phyloP scores from a whole-genome alignment of 352 stramenopile genomes.

The Globisporangium barbulae region DNA sequence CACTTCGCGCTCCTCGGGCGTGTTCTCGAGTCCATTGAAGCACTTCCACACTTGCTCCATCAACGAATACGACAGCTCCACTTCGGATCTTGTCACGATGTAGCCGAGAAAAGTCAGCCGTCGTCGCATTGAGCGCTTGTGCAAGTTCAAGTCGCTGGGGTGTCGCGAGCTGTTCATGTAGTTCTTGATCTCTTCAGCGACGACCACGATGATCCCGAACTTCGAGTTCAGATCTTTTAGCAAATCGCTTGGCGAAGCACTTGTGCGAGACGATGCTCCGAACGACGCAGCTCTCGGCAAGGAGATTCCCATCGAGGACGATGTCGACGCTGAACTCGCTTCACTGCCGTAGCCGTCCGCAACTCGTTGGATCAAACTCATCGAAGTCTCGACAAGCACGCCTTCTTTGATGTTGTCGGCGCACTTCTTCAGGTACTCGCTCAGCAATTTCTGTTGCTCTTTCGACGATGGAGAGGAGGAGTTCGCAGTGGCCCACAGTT shows the following conservation, averaged over 20 bases:
- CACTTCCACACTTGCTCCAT: conserved; percentile 59
- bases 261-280: conserved; percentile 23
- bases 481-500: conserved; percentile 45
- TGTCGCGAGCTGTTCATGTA: conserved; percentile 26
- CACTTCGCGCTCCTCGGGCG: conserved; percentile 34
- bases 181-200: conserved; percentile 53
- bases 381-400: conserved; percentile 61
- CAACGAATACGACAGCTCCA: conserved; percentile 63
- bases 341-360: conserved; percentile 46
- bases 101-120: conserved; percentile 75
- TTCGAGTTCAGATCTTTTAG: conserved; percentile 66
- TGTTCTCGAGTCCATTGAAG: conserved; percentile 37
- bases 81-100: conserved; percentile 66
- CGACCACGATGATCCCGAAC: conserved; percentile 54
- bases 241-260: conserved; percentile 45
- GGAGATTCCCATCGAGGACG: conserved; percentile 34
- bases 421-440: conserved; percentile 73
- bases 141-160: conserved; percentile 1
- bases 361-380: conserved; percentile 73
- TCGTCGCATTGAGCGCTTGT: conserved; percentile 28
- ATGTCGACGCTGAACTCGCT: conserved; percentile 27
- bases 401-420: conserved; percentile 59
- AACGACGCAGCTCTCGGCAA: conserved; percentile 26
- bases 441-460: conserved; percentile 67
- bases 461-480: conserved; percentile 52